Evolutionary conservation across 139 green algal genomes (phyloP), one percentile per base, ranked within the genome.

Genomic region (Auxenochlorella pyrenoidosa): DNA sequence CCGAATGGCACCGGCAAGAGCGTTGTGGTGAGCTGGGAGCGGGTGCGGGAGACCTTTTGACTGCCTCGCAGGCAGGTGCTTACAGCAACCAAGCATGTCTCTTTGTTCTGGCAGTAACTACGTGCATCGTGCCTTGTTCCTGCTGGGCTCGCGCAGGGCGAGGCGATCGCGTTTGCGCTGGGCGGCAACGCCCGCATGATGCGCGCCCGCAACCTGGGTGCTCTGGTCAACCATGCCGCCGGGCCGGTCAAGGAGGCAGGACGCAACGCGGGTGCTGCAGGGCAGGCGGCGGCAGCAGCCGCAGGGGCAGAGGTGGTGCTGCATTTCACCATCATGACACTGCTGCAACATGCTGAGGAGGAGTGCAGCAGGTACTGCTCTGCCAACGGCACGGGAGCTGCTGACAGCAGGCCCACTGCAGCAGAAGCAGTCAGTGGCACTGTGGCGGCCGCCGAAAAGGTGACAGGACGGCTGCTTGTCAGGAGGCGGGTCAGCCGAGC

Each of bases 1-100:
- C 94, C 94, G 5, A 96, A 96, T 84, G 91, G 93, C 1, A 90
- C 77, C 75, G 94, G 94, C 54, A 96, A 96, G 79, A 93, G 86
- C 34, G 91, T 96, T 3, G 59, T 96, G 83, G 94, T 89, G 58
- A 86, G 78, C 38, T 22, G 19, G 34, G 40, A 16, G 2, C 41
- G 70, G 70, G n/a, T 26, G 32, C 28, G 32, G 8, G 13, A 13
- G 1, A 75, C 58, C 22, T 41, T 54, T n/a, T n/a, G n/a, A n/a
- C n/a, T n/a, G n/a, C n/a, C n/a, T n/a, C n/a, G n/a, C n/a, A n/a
- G n/a, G n/a, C n/a, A n/a, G n/a, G n/a, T n/a, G n/a, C n/a, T n/a
- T n/a, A n/a, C n/a, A n/a, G n/a, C n/a, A n/a, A n/a, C n/a, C n/a
- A n/a, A n/a, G n/a, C n/a, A n/a, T n/a, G n/a, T n/a, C n/a, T n/a